phyloP scores from a whole-genome alignment of 768 basidiomycete genomes.

The Xanthoconium purpureum region DNA sequence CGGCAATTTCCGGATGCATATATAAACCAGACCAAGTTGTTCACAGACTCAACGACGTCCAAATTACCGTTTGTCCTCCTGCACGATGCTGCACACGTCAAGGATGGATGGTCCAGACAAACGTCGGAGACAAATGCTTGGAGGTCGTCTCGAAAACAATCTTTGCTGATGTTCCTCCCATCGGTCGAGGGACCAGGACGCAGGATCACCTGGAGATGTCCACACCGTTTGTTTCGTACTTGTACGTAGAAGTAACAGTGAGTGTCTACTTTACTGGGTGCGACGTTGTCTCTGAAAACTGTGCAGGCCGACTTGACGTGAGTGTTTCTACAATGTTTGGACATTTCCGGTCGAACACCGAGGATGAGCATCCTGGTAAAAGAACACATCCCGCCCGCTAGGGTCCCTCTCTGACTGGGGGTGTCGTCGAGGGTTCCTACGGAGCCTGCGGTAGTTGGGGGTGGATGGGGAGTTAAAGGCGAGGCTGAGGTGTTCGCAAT shows the following conservation, averaged over 20 bases:
- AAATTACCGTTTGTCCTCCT: slow-evolving; percentile 77
- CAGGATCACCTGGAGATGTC: slow-evolving; percentile 88
- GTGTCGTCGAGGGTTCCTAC: slow-evolving; percentile 29
- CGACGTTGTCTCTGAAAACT: not conserved
- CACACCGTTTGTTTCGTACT: slow-evolving; percentile 37
- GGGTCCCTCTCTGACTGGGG: slow-evolving; percentile 34
- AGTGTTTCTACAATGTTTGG: slow-evolving; percentile 25
- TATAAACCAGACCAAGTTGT: slow-evolving; percentile 26
- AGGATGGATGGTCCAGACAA: slow-evolving; percentile 87
- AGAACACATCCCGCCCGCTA: slow-evolving; percentile 62
- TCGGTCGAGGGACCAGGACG: slow-evolving; percentile 87
- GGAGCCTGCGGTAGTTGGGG: slow-evolving; percentile 48
- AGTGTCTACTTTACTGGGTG: slow-evolving; percentile 1
- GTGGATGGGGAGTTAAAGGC: slow-evolving; percentile 81
- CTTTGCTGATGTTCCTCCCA: slow-evolving; percentile 87
- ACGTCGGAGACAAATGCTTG: slow-evolving; percentile 62
- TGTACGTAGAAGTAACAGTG: slow-evolving; percentile 10
- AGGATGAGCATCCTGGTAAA: slow-evolving; percentile 90
- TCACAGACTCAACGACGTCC: slow-evolving; percentile 54
- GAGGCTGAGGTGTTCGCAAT: slow-evolving; percentile 66
- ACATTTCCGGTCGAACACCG: slow-evolving; percentile 37
- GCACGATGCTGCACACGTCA: slow-evolving; percentile 34
- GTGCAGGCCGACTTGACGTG: slow-evolving; percentile 9
- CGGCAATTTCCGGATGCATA: slow-evolving; percentile 28
- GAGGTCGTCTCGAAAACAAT: slow-evolving; percentile 80